Conservation (phyloP, 176 grass and related monocot species). For the Rhipidocladum racemiflorum region DNA sequence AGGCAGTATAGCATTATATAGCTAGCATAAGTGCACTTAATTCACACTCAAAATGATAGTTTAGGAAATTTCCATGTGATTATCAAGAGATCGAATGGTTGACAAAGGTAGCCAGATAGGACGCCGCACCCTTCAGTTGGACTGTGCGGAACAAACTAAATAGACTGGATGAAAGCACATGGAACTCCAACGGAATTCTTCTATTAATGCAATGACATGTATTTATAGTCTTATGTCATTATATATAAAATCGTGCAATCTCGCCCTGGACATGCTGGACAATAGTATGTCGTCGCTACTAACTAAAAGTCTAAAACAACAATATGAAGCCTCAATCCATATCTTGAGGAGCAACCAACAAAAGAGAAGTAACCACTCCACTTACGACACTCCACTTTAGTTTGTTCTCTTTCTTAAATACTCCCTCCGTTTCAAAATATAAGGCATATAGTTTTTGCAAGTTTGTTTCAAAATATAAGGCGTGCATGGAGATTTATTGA, state of each 20-base stretch:
- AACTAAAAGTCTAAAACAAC: not conserved
- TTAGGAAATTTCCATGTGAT: not conserved
- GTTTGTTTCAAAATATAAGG: no score
- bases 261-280: not conserved
- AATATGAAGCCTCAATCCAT: not conserved
- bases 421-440: no score
- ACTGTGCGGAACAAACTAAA: not conserved
- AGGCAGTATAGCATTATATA: not conserved
- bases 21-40: not conserved
- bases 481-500: no score
- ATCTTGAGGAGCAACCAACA: not conserved
- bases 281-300: not conserved
- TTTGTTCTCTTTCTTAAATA: not conserved
- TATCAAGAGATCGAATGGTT: not conserved
- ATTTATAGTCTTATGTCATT: not conserved
- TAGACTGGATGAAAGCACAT: not conserved
- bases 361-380: not conserved
- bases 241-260: not conserved
- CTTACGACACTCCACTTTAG: not conserved
- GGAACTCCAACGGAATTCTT: not conserved
- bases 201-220: not conserved
- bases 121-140: not conserved
- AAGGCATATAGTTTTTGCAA: no score
- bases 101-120: not conserved
- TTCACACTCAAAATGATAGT: not conserved